Evolutionary conservation across 2,329 filamentous ascomycete species (phyloP).

Genomic region (Biscogniauxia mediterranea): DNA sequence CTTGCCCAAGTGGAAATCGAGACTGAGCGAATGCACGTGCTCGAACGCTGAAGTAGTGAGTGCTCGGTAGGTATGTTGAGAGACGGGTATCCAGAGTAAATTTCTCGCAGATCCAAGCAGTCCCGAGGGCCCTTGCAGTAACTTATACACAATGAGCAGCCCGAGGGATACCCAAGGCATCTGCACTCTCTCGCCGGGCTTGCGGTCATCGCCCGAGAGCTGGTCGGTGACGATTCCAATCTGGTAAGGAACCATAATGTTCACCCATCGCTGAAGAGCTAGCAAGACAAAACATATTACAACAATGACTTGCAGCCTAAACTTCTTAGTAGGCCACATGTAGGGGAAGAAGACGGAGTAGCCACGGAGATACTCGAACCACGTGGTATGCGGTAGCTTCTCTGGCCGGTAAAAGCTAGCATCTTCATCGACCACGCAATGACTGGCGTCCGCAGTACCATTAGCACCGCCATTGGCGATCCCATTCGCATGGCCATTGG

Average conservation of each 20-base stretch:
- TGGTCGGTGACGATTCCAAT: slow-evolving; percentile 76
- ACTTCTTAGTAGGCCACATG: slow-evolving; percentile 85
- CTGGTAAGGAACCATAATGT: slow-evolving; percentile 81
- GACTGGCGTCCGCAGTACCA: slow-evolving; percentile 33
- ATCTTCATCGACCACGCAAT: slow-evolving; percentile 52
- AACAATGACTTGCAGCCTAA: slow-evolving; percentile 72
- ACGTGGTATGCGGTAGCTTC: slow-evolving; percentile 81
- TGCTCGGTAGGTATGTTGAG: slow-evolving; percentile 93
- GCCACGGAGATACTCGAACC: slow-evolving; percentile 93
- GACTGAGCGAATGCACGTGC: slow-evolving; percentile 90
- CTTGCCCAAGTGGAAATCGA: slow-evolving; percentile 96
- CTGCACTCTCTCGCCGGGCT: slow-evolving; percentile 43
- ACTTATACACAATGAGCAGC: slow-evolving; percentile 73
- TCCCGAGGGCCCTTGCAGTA: slow-evolving; percentile 86
- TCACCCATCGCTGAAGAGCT: slow-evolving; percentile 76
- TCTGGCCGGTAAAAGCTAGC: slow-evolving; percentile 87
- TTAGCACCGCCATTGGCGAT: slow-evolving; percentile 45
- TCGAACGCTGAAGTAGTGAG: slow-evolving; percentile 94
- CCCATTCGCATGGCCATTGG: slow-evolving; percentile 27
- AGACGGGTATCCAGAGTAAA: slow-evolving; percentile 92
- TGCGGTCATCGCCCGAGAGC: slow-evolving; percentile 52
- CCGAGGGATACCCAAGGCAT: slow-evolving; percentile 75
- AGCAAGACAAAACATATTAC: slow-evolving; percentile 80
- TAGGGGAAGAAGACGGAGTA: slow-evolving; percentile 96
- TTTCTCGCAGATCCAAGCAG: slow-evolving; percentile 79